Evolutionary conservation across 192 early-diverging fungal genomes (phyloP).

Genomic region (Chytriomyces sp.): DNA sequence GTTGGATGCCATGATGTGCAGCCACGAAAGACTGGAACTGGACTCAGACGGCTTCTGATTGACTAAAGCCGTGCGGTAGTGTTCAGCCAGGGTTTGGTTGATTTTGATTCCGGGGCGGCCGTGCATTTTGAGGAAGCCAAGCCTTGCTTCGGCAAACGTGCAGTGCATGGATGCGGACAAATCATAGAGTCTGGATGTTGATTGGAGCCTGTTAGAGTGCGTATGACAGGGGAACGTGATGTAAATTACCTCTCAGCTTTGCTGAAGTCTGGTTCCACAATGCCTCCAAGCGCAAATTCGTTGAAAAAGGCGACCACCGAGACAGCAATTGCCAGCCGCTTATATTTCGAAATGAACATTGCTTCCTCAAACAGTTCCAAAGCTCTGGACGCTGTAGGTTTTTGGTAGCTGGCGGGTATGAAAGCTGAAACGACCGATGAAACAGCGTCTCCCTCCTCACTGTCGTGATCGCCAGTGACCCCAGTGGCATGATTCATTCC

Average conservation of each 20-base stretch:
- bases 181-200: conserved; percentile 39
- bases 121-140: conserved; percentile 60
- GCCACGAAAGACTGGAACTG: conserved; percentile 38
- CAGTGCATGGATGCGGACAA: conserved; percentile 41
- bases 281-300: conserved; percentile 46
- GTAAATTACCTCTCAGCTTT: conserved; percentile 46
- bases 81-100: conserved; percentile 47
- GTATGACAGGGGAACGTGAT: neutral
- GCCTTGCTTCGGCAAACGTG: conserved; percentile 49
- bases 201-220: neutral
- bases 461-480: neutral
- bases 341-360: conserved; percentile 8
- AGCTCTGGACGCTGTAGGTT: neutral
- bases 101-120: conserved; percentile 54
- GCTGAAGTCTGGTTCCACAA: conserved; percentile 35
- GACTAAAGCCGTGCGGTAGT: conserved; percentile 25
- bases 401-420: neutral
- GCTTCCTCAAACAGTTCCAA: conserved; percentile 28
- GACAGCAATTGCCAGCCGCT: conserved; percentile 28
- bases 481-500: too few relatives aligned
- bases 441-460: neutral
- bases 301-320: conserved; percentile 45
- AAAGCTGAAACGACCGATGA: neutral
- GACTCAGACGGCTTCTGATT: neutral
- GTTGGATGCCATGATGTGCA: conserved; percentile 43